Evolutionary conservation across 768 basidiomycete species (phyloP).

Genomic region (Chalciporus chontae): DNA sequence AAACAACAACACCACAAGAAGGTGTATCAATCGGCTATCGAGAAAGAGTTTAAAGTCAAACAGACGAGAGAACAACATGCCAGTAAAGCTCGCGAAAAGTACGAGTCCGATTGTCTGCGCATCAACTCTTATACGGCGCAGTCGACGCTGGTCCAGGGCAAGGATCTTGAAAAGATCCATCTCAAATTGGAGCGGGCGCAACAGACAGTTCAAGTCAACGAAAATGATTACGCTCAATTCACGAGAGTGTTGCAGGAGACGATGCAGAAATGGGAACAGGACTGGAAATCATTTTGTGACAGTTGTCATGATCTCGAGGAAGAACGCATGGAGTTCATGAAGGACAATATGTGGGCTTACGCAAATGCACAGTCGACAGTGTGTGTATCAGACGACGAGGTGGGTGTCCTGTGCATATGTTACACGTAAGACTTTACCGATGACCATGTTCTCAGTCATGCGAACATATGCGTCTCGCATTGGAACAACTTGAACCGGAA

Average conservation of each 20-base stretch:
- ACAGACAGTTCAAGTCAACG: constrained; percentile 86
- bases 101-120: constrained; percentile 86
- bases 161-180: constrained; percentile 87
- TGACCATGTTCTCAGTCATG: constrained; percentile 60
- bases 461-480: constrained; percentile 78
- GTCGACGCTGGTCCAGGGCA: constrained; percentile 85
- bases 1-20: constrained; percentile 74
- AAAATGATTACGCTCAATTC: constrained; percentile 90
- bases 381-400: constrained; percentile 95
- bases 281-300: constrained; percentile 95
- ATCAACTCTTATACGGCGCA: constrained; percentile 96
- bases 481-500: constrained; percentile 87
- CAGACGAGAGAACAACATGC: constrained; percentile 85
- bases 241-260: constrained; percentile 77
- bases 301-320: constrained; percentile 95
- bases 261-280: constrained; percentile 80
- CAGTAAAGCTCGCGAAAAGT: constrained; percentile 86
- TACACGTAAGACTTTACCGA: background rate
- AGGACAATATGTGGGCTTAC: constrained; percentile 93
- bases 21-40: constrained; percentile 68
- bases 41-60: constrained; percentile 89
- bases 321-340: constrained; percentile 89
- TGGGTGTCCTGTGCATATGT: constrained; percentile 35
- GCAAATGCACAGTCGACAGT: constrained; percentile 96
- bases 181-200: constrained; percentile 84